These are phyloP conservation scores for Massarina eburnea DNA, from an alignment of 2,329 filamentous ascomycete species.

Conservation along the genomic window DNA sequence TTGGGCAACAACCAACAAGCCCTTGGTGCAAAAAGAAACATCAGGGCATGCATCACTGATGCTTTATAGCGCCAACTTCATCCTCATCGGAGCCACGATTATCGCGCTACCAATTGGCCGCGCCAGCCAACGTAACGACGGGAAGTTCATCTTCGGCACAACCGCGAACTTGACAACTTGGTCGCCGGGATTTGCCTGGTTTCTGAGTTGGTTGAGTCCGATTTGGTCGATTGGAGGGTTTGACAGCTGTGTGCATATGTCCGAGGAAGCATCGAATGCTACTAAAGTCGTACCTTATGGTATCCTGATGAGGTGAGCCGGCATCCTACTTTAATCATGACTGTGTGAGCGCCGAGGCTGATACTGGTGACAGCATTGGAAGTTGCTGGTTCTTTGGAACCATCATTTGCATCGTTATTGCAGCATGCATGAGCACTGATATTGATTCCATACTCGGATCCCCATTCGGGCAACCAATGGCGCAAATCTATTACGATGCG, in stretches of 20 bases:
- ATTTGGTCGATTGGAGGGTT: conserved; percentile 59
- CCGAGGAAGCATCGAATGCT: conserved; percentile 63
- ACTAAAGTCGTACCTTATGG: conserved; percentile 61
- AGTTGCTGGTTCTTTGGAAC: conserved; percentile 60
- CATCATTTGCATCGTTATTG: conserved; percentile 59
- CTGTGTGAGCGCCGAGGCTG: not conserved
- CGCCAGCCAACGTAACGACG: conserved; percentile 22
- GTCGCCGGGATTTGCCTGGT: conserved; percentile 54
- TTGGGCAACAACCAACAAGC: not conserved
- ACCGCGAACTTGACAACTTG: conserved; percentile 61
- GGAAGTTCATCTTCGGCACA: conserved; percentile 57
- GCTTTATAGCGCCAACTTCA: conserved; percentile 50
- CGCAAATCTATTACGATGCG: conserved; percentile 63
- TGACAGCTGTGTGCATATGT: conserved; percentile 50
- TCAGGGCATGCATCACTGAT: not conserved
- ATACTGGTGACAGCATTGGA: conserved; percentile 13
- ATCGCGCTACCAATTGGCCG: conserved; percentile 42
- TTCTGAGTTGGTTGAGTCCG: conserved; percentile 61
- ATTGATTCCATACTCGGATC: conserved; percentile 52
- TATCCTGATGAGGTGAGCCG: conserved; percentile 51
- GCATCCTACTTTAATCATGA: not conserved
- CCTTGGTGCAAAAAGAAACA: not conserved
- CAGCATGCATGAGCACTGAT: conserved; percentile 58
- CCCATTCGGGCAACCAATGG: conserved; percentile 62
- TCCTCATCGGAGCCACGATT: conserved; percentile 58